Evolutionary conservation across 2,329 filamentous ascomycete species (phyloP).

Genomic region (Hymenoscyphus infarciens): DNA sequence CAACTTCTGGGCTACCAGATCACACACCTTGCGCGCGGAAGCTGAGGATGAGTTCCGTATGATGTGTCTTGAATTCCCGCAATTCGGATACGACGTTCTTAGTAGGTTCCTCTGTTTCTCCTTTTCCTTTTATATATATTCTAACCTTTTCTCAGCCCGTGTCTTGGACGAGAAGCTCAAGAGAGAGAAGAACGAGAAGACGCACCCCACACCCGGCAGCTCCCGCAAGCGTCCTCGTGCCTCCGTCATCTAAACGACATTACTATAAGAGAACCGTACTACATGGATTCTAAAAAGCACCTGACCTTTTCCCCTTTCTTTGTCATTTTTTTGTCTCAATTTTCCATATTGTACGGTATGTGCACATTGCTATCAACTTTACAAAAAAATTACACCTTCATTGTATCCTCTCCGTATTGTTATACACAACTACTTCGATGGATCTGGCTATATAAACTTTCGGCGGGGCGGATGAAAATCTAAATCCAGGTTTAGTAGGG

Average conservation of each 20-base stretch:
- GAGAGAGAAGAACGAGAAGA: constrained; percentile 56
- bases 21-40: constrained; percentile 78
- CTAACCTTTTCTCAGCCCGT: constrained; percentile 45
- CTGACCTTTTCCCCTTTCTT: not conserved
- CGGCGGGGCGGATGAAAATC: not conserved
- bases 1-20: constrained; percentile 83
- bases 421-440: not conserved
- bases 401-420: not conserved
- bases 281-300: not conserved
- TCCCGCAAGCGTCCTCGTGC: constrained; percentile 55
- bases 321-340: not conserved
- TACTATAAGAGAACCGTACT: not conserved
- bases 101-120: constrained; percentile 47
- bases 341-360: constrained; percentile 1
- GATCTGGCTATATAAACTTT: not conserved
- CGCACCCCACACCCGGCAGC: constrained; percentile 44
- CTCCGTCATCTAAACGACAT: constrained; percentile 33
- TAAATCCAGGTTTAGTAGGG: not conserved
- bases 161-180: constrained; percentile 65
- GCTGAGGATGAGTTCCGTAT: constrained; percentile 80
- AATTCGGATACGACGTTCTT: constrained; percentile 91
- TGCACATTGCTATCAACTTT: not conserved
- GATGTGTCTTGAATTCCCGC: constrained; percentile 83
- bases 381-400: not conserved
- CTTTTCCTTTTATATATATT: not conserved